Percentiles rank a stretch among this genome's conserved stretches.
These are phyloP conservation scores for Starmerella floricola DNA, from an alignment of 805 yeast species.

Conservation along the genomic window DNA sequence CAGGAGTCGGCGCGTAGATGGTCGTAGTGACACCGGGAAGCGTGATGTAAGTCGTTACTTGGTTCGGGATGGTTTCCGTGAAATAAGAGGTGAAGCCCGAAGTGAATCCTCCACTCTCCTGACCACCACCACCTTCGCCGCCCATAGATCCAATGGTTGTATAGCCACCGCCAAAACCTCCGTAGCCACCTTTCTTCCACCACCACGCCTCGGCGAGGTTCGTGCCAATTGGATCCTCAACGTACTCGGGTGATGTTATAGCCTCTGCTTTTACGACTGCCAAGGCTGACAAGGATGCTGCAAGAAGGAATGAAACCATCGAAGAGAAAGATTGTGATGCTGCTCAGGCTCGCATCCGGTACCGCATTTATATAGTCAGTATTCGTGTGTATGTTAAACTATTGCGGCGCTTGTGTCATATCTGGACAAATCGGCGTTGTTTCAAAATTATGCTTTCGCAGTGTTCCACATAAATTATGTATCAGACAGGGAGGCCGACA, in stretches of 20 bases:
- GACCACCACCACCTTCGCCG: neutral
- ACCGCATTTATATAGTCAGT: too few species aligned
- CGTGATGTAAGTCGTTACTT: neutral
- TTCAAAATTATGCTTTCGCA: too few species aligned
- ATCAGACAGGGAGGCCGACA: too few species aligned
- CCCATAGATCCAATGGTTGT: neutral
- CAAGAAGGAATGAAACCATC: neutral
- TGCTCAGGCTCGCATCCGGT: too few species aligned
- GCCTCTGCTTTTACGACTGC: neutral
- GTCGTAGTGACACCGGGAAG: too few species aligned
- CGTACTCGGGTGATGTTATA: conserved; percentile 1
- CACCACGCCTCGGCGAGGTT: conserved; percentile 2
- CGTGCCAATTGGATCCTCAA: neutral
- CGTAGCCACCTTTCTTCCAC: conserved; percentile 4
- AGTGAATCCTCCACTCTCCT: neutral
- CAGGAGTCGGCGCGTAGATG: too few species aligned
- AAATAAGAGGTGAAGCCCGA: conserved; percentile 2
- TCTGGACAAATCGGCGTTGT: too few species aligned
- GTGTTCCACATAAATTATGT: neutral
- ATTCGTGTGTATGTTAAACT: too few species aligned
- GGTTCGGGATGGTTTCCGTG: neutral
- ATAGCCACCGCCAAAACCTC: conserved; percentile 5
- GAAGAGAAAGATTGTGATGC: too few species aligned
- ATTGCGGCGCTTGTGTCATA: too few species aligned
- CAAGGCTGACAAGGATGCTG: neutral